A percentile compares a stretch with the other conserved stretches of the same genome.
Evolutionary conservation across 176 grass and related monocot genomes (phyloP).

Genomic region (Zoysia pacifica): DNA sequence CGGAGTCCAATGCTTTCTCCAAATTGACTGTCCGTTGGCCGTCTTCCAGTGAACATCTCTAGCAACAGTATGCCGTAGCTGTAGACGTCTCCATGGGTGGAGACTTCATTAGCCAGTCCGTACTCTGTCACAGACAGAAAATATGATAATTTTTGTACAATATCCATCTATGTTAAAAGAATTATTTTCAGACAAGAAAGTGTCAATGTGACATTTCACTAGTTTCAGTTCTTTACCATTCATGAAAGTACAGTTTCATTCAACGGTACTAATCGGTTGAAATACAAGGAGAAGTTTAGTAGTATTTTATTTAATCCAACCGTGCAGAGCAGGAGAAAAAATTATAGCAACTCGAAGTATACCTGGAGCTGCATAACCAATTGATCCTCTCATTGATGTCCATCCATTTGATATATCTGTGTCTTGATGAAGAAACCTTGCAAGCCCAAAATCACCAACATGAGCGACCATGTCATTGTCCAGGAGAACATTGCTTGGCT

Average conservation of each 20-base stretch:
- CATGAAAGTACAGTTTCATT: not conserved
- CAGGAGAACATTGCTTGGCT: constrained; percentile 22
- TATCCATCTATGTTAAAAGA: no score
- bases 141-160: not conserved
- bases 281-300: not conserved
- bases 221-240: not conserved
- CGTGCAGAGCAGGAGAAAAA: not conserved
- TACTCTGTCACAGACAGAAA: constrained; percentile 19
- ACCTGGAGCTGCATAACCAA: constrained; percentile 24
- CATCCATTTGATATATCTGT: constrained; percentile 14
- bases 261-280: not conserved
- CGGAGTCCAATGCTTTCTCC: not conserved
- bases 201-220: not conserved
- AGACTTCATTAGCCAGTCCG: constrained; percentile 32
- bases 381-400: constrained; percentile 22
- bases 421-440: constrained; percentile 1
- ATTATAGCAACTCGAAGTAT: not conserved
- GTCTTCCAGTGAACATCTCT: constrained; percentile 39
- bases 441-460: constrained; percentile 35
- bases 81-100: constrained; percentile 32
- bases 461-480: constrained; percentile 17
- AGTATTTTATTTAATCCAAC: not conserved
- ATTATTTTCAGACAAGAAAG: not conserved
- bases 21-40: constrained; percentile 8
- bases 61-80: constrained; percentile 34